These are phyloP conservation scores for Lodderomyces theae DNA, from an alignment of 1,139 yeast genomes.

Conservation along the genomic window DNA sequence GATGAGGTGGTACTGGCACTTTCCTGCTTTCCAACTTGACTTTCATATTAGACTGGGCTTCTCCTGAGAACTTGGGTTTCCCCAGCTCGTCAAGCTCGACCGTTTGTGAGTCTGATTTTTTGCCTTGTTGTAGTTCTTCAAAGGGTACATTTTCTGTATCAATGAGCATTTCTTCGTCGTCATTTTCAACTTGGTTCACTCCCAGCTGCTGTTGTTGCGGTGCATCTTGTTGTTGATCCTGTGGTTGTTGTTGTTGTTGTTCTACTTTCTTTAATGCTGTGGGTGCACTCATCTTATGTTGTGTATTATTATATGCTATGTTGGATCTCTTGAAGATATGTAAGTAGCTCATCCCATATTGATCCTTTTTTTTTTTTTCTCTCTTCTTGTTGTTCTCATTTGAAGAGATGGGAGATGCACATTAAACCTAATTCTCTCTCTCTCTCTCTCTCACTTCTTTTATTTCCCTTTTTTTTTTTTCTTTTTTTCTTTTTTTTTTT, in stretches of 20 bases:
- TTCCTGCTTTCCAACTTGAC: conserved; percentile 85
- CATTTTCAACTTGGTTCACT: conserved; percentile 15
- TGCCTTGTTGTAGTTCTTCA: conserved; percentile 10
- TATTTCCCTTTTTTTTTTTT: not conserved
- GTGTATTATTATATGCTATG: too few relatives aligned
- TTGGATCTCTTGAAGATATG: too few relatives aligned
- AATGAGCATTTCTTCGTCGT: conserved; percentile 67
- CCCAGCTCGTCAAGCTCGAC: conserved; percentile 72
- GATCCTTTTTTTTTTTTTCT: not conserved
- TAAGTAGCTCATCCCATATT: conserved; percentile 1
- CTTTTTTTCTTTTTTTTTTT: not conserved
- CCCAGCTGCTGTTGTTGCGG: conserved; percentile 4
- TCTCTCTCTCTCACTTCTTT: too few relatives aligned
- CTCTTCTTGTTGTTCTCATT: not conserved
- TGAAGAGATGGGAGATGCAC: too few relatives aligned
- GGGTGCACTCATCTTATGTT: conserved; percentile 76
- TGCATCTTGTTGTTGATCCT: conserved; percentile 6
- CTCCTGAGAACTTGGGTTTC: conserved; percentile 82
- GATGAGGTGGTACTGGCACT: conserved; percentile 92
- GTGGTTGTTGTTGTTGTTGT: conserved; percentile 1
- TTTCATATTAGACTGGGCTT: conserved; percentile 31
- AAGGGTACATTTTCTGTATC: conserved; percentile 51
- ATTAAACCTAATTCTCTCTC: too few relatives aligned
- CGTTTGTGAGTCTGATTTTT: conserved; percentile 33
- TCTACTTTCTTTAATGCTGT: conserved; percentile 48